Evolutionary conservation across 164 flowering plant species (phyloP), one percentile per base, ranked within the genome.

Genomic region (Chloranthus sessilifolius): DNA sequence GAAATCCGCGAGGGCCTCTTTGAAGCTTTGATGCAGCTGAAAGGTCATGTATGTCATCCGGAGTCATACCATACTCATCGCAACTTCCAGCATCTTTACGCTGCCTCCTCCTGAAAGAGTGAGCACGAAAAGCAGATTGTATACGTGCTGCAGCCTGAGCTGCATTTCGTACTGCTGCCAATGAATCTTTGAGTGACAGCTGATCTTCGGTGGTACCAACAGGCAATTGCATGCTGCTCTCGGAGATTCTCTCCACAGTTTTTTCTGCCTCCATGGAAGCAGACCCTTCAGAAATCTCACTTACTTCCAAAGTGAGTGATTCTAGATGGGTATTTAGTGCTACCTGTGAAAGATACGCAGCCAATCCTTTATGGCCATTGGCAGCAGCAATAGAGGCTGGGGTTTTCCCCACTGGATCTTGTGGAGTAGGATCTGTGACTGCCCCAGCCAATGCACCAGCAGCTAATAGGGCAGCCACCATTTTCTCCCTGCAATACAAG

Each of bases 141-240:
- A 94, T 94, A 38, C 95, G 85, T 25, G 99, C 99, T 55, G 99
- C 99, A 53, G 99, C 99, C 72, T 76, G 95, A 64, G 96, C 68
- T 17, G 92, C 85, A 77, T 86, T 94, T 33, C 99, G 40, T 6
- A 88, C 92, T 17, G 95, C 97, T 41, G 86, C 85, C 64, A 92
- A 62, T 24, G 84, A 75, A 51, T 79, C 71, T 58, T 79, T 76
- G 11, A 92, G 80, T 15, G 82, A 74, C 50, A 69, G 58, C 52
- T 82, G 76, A 64, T 86, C 92, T 58, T 74, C 95, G 26, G 27
- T 61, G 34, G 63, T 43, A 43, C 50, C 14, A 9, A 61, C 42
- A 38, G 26, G 44, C 10, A 41, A 23, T 30, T 27, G 53, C 1
- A 17, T 16, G 53, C 47, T 66, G 34, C 45, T 57, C 8, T 58